Conservation (phyloP, 2,329 filamentous ascomycete genomes). For the Colletotrichum simmondsii region DNA sequence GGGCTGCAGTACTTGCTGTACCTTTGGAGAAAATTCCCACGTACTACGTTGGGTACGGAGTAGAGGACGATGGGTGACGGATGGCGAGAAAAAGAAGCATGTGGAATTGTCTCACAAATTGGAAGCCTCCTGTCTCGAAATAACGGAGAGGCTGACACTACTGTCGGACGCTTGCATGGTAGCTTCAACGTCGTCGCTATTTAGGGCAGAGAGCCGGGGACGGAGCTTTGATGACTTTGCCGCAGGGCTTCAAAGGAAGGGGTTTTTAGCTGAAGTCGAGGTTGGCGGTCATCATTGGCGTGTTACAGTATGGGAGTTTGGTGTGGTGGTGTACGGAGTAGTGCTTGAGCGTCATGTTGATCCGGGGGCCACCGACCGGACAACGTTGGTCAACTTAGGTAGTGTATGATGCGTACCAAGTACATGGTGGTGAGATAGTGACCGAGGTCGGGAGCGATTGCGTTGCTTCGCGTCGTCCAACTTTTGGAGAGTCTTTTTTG, state of each 20-base stretch:
- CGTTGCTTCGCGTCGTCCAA: neutral
- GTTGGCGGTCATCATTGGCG: neutral
- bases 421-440: too few relatives aligned
- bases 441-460: neutral
- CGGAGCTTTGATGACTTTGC: neutral
- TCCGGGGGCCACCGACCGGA: neutral
- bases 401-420: neutral
- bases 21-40: neutral
- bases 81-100: neutral
- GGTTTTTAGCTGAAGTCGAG: neutral
- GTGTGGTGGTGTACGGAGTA: neutral
- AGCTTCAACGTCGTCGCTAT: constrained; percentile 31
- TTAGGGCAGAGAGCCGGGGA: constrained; percentile 5
- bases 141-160: constrained; percentile 30
- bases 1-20: neutral
- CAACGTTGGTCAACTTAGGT: neutral
- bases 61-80: neutral
- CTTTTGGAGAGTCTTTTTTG: neutral
- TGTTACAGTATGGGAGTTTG: neutral
- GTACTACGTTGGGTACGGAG: neutral
- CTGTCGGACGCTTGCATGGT: constrained; percentile 30
- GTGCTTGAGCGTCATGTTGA: constrained; percentile 5
- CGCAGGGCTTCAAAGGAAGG: constrained; percentile 5
- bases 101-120: constrained; percentile 12
- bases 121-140: constrained; percentile 27